phyloP scores from a whole-genome alignment of 768 basidiomycete species.

The Hygrocybe coccinea region DNA sequence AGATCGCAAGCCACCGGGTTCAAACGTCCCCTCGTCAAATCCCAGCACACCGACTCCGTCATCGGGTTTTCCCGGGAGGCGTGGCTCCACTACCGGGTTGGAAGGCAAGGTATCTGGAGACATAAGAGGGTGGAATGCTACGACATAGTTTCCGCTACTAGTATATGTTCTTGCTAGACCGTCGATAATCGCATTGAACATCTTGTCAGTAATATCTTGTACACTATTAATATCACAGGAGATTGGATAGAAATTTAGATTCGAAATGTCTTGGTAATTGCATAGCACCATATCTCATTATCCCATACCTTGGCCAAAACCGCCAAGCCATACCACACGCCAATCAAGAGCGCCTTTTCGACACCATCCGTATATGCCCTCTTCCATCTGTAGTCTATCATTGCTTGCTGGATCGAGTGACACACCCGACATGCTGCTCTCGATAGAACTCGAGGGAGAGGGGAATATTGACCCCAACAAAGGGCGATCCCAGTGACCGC shows the following conservation, averaged over 20 bases:
- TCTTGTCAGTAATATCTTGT: background rate
- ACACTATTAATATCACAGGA: background rate
- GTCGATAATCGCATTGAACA: background rate
- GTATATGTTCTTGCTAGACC: background rate
- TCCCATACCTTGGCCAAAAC: constrained; percentile 22
- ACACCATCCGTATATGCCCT: constrained; percentile 78
- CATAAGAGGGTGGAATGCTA: constrained; percentile 17
- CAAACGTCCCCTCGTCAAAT: constrained; percentile 32
- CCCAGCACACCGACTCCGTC: constrained; percentile 9
- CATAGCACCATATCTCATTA: background rate
- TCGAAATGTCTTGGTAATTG: background rate
- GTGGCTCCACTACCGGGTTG: background rate
- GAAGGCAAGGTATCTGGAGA: constrained; percentile 10
- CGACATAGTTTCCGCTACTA: constrained; percentile 16
- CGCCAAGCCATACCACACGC: constrained; percentile 80
- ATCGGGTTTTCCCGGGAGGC: background rate
- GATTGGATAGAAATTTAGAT: no score
- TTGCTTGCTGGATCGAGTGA: constrained; percentile 39
- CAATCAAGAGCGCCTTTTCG: constrained; percentile 69
- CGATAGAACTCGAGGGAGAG: constrained; percentile 40
- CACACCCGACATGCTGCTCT: constrained; percentile 38
- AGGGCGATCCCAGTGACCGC: constrained; percentile 51
- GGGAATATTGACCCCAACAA: constrained; percentile 19
- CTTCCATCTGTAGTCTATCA: constrained; percentile 44
- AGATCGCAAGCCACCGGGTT: constrained; percentile 44